phyloP scores from a whole-genome alignment of 2,329 filamentous ascomycete species.

The Geosmithia morbida region DNA sequence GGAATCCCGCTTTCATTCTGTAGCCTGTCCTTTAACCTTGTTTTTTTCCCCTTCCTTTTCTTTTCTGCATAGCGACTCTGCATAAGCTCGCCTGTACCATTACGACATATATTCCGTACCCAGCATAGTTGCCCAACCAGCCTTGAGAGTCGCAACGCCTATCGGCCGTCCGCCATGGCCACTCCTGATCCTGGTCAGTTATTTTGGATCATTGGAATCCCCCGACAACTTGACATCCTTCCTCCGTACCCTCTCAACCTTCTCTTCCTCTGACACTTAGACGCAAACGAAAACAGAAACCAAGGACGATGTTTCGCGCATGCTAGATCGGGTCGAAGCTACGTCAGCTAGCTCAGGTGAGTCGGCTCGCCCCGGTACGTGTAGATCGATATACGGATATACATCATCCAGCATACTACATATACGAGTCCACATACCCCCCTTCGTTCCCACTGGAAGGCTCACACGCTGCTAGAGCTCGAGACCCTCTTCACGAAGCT shows the following conservation, averaged over 20 bases:
- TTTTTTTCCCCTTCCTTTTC: background rate
- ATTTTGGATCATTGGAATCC: background rate
- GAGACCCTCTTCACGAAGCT: slow-evolving; percentile 2
- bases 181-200: background rate
- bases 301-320: slow-evolving; percentile 2
- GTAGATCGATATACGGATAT: background rate
- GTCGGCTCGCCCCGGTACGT: background rate
- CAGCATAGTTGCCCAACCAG: background rate
- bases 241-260: too few species aligned
- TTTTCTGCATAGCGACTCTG: background rate
- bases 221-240: too few species aligned
- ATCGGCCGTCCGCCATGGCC: background rate
- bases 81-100: background rate
- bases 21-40: too few species aligned
- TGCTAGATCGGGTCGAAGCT: slow-evolving; percentile 1
- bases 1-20: too few species aligned
- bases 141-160: background rate
- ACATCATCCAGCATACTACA: background rate
- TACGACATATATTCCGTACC: background rate
- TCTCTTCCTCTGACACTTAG: background rate
- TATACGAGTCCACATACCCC: background rate
- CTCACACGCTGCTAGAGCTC: background rate
- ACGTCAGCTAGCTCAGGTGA: background rate
- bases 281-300: background rate
- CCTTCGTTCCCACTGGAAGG: background rate